Evolutionary conservation across 495 filamentous ascomycete species (phyloP).

Genomic region (Parachaetomium inaequale): DNA sequence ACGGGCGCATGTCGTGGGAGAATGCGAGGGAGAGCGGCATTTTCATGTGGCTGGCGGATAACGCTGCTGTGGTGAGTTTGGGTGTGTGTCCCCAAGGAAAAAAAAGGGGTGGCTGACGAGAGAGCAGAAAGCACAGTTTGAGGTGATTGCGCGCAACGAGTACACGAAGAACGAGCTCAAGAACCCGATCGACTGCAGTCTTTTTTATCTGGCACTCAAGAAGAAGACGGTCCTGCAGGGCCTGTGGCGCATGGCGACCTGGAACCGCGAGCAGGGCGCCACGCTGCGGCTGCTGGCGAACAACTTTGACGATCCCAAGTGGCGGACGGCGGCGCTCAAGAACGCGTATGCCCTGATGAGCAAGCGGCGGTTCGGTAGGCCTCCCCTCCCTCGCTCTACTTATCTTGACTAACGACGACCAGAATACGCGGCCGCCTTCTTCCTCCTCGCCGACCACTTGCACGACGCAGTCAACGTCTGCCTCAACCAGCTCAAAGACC

Average conservation of each 20-base stretch:
- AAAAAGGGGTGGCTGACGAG: background rate
- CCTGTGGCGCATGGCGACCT: conserved; percentile 91
- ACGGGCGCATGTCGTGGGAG: conserved; percentile 75
- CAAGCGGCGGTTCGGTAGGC: conserved; percentile 77
- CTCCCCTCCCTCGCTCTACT: background rate
- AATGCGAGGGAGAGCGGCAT: conserved; percentile 82
- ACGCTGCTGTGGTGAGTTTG: conserved; percentile 64
- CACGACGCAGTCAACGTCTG: conserved; percentile 83
- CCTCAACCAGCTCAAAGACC: conserved; percentile 75
- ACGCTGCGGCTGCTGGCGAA: conserved; percentile 77
- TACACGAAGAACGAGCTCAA: conserved; percentile 85
- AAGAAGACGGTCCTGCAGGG: conserved; percentile 92
- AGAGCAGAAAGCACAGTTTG: conserved; percentile 70
- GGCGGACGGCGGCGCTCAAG: conserved; percentile 89
- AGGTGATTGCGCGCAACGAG: conserved; percentile 84
- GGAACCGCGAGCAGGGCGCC: conserved; percentile 79
- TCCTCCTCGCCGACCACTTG: conserved; percentile 82
- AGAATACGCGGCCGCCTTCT: conserved; percentile 97
- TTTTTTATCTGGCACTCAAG: conserved; percentile 84
- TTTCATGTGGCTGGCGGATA: conserved; percentile 90
- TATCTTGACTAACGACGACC: conserved; percentile 9
- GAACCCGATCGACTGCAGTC: conserved; percentile 89
- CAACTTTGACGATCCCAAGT: conserved; percentile 79
- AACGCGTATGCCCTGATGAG: conserved; percentile 97
- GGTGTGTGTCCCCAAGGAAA: background rate